Conservation (phyloP, 2,329 filamentous ascomycete genomes). For the Pyricularia grisea region DNA sequence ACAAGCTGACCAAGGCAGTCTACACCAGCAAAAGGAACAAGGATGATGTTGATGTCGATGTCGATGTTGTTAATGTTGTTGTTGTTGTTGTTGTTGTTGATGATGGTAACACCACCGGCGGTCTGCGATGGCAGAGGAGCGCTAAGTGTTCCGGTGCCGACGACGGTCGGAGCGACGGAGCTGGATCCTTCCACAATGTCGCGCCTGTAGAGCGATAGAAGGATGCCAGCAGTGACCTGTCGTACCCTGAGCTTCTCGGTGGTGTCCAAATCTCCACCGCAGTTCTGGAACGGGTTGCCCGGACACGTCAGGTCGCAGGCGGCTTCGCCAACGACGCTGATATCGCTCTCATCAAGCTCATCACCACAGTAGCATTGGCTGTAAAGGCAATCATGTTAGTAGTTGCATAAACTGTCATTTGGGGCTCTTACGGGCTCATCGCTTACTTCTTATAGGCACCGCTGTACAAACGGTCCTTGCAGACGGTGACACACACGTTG, state of each 20-base stretch:
- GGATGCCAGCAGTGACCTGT: background rate
- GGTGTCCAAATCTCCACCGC: background rate
- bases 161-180: background rate
- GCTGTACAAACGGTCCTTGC: background rate
- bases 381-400: background rate
- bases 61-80: background rate
- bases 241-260: background rate
- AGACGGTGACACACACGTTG: background rate
- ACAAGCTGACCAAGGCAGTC: background rate
- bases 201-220: constrained; percentile 2
- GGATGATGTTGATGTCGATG: constrained; percentile 2
- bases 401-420: background rate
- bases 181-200: background rate
- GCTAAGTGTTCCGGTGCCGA: background rate
- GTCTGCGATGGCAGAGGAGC: background rate
- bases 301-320: background rate
- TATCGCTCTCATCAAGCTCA: background rate
- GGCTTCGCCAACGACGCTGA: background rate
- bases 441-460: background rate
- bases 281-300: background rate
- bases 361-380: constrained; percentile 3
- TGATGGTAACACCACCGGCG: background rate
- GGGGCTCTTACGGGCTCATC: background rate
- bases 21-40: background rate
- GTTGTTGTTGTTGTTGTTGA: constrained; percentile 2